These are phyloP conservation scores for Talaromyces sp. DNA, from an alignment of 2,329 filamentous ascomycete species.

Conservation along the genomic window DNA sequence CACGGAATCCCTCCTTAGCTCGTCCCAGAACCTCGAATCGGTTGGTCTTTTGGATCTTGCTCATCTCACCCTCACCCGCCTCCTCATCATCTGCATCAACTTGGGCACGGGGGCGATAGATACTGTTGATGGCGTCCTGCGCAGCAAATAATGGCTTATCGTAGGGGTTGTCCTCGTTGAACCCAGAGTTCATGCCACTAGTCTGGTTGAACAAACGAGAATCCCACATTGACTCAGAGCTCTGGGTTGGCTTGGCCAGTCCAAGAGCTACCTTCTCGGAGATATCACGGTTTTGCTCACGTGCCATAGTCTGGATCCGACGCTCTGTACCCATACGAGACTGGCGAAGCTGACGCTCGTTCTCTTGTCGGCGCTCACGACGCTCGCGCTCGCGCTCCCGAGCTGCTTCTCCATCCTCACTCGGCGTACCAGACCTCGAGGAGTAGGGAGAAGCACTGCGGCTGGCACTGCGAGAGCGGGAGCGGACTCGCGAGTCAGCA, in stretches of 20 bases:
- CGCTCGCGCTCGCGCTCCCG: constrained; percentile 77
- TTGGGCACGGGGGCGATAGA: constrained; percentile 78
- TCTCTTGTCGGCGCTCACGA: constrained; percentile 75
- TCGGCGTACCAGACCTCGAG: constrained; percentile 50
- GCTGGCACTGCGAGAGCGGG: constrained; percentile 49
- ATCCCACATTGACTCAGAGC: constrained; percentile 94
- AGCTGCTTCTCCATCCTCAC: constrained; percentile 69
- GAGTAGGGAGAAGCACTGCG: constrained; percentile 48
- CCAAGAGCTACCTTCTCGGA: constrained; percentile 95
- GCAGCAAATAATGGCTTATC: constrained; percentile 97
- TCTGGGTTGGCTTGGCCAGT: constrained; percentile 90
- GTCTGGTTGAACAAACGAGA: constrained; percentile 92
- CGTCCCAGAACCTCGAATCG: constrained; percentile 87
- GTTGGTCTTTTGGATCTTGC: constrained; percentile 80
- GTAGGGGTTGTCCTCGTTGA: constrained; percentile 97
- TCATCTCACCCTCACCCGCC: constrained; percentile 79
- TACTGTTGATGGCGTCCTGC: constrained; percentile 90
- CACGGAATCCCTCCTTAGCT: constrained; percentile 84
- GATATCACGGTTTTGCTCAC: constrained; percentile 95
- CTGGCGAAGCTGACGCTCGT: constrained; percentile 87
- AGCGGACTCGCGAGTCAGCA: constrained; percentile 43
- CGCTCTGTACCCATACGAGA: constrained; percentile 95
- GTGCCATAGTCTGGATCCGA: constrained; percentile 86
- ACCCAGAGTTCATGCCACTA: constrained; percentile 84
- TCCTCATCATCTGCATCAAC: constrained; percentile 77